Evolutionary conservation across 2,329 filamentous ascomycete genomes (phyloP).

Genomic region (Xylariaceae sp.): DNA sequence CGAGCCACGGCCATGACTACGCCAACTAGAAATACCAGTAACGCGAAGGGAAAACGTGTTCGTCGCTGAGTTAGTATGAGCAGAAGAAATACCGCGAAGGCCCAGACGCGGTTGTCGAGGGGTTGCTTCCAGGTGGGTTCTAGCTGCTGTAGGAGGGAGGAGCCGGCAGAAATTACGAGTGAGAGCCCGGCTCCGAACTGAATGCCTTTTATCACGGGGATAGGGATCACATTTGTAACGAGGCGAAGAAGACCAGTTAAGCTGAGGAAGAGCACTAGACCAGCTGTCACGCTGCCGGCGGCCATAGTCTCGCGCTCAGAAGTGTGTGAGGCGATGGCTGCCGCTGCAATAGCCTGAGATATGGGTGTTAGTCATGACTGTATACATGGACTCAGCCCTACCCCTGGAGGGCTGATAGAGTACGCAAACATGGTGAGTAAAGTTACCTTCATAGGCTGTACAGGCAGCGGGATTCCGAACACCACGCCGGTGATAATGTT

Average conservation of each 20-base stretch:
- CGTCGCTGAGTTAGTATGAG: constrained; percentile 71
- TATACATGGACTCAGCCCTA: not conserved
- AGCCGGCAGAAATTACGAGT: constrained; percentile 78
- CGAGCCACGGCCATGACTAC: constrained; percentile 65
- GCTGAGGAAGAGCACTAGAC: constrained; percentile 76
- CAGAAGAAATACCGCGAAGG: constrained; percentile 72
- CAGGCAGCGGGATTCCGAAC: constrained; percentile 89
- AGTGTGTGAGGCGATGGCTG: constrained; percentile 76
- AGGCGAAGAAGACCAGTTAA: constrained; percentile 77
- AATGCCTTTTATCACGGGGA: constrained; percentile 91
- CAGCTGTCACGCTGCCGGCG: constrained; percentile 80
- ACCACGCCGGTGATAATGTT: constrained; percentile 82
- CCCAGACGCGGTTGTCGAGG: constrained; percentile 81
- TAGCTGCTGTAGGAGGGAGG: constrained; percentile 69
- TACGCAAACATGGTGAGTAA: not conserved
- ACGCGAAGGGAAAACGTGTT: constrained; percentile 76
- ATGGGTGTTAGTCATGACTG: constrained; percentile 9
- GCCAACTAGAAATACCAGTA: constrained; percentile 73
- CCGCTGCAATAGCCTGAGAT: constrained; percentile 78
- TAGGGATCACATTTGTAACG: constrained; percentile 76
- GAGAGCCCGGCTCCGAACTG: constrained; percentile 90
- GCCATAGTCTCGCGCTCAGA: constrained; percentile 75
- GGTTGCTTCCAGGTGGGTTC: constrained; percentile 65
- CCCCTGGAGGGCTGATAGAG: not conserved
- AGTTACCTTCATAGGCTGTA: constrained; percentile 79